These are phyloP conservation scores for Blastocladiella emersonii DNA, from an alignment of 371 early-diverging fungal genomes.

Conservation along the genomic window DNA sequence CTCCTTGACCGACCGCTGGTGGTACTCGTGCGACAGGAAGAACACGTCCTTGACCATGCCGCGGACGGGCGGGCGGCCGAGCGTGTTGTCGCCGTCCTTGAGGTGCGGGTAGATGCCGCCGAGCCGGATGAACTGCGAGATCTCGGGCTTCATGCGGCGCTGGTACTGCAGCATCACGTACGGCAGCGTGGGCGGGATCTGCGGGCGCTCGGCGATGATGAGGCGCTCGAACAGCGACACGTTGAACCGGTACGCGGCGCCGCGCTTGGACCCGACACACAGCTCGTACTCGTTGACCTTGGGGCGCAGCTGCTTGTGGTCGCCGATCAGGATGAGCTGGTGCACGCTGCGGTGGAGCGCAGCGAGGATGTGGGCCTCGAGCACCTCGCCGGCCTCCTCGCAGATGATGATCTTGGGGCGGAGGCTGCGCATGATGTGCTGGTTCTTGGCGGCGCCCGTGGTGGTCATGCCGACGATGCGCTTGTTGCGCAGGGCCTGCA, in stretches of 20 bases:
- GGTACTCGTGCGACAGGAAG: slow-evolving; percentile 25
- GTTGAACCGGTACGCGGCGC: slow-evolving; percentile 14
- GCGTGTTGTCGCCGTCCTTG: slow-evolving; percentile 17
- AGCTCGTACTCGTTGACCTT: slow-evolving; percentile 20
- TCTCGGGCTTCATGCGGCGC: slow-evolving; percentile 23
- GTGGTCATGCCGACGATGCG: slow-evolving; percentile 36
- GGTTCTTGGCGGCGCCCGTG: slow-evolving; percentile 30
- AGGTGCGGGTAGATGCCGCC: slow-evolving; percentile 17
- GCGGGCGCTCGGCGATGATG: slow-evolving; percentile 8
- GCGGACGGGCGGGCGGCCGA: slow-evolving; percentile 20
- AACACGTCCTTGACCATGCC: slow-evolving; percentile 28
- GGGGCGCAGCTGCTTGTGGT: slow-evolving; percentile 21
- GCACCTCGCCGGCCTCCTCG: slow-evolving; percentile 25
- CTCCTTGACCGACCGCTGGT: slow-evolving; percentile 19
- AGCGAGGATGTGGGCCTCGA: slow-evolving; percentile 22
- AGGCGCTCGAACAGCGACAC: slow-evolving; percentile 18
- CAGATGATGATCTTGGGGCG: slow-evolving; percentile 2
- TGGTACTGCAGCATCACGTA: slow-evolving; percentile 8
- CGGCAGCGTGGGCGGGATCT: slow-evolving; percentile 8
- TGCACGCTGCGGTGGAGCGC: slow-evolving; percentile 9
- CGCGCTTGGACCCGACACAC: slow-evolving; percentile 15
- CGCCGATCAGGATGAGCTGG: slow-evolving; percentile 20
- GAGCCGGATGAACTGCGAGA: slow-evolving; percentile 15
- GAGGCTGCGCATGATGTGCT: not conserved
- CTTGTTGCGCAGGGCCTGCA: slow-evolving; percentile 8